Evolutionary conservation across 495 filamentous ascomycete genomes (phyloP).

Genomic region (Penicillium bialowiezense): DNA sequence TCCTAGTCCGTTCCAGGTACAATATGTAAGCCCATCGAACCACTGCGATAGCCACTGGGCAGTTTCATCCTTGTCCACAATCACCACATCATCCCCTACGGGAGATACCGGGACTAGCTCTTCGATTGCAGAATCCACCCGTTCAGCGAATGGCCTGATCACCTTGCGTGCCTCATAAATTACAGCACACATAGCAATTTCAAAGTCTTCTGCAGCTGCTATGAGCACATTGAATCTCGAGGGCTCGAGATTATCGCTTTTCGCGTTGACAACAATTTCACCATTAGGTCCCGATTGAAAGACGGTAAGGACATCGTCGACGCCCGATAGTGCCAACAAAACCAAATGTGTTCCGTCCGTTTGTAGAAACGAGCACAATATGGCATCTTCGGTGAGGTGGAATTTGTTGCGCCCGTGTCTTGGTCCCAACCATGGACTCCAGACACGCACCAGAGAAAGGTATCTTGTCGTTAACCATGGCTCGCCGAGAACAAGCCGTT

Average conservation of each 20-base stretch:
- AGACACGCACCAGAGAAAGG: conserved; percentile 77
- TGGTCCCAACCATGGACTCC: conserved; percentile 83
- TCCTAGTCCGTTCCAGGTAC: conserved; percentile 93
- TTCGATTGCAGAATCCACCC: background rate
- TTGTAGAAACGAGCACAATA: conserved; percentile 79
- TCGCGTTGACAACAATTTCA: conserved; percentile 62
- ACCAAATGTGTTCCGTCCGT: conserved; percentile 73
- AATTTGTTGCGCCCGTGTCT: conserved; percentile 72
- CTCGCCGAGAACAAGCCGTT: conserved; percentile 57
- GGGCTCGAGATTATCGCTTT: conserved; percentile 61
- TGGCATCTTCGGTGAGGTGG: conserved; percentile 66
- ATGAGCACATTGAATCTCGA: conserved; percentile 64
- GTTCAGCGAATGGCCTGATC: conserved; percentile 38
- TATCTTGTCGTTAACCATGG: conserved; percentile 59
- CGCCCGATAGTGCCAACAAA: conserved; percentile 75
- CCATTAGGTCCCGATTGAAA: conserved; percentile 66
- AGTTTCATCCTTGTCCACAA: conserved; percentile 45
- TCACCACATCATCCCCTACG: conserved; percentile 33
- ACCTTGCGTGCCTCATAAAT: conserved; percentile 83
- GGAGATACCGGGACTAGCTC: conserved; percentile 30
- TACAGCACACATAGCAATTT: conserved; percentile 72
- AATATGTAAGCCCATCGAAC: conserved; percentile 81
- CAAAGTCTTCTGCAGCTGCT: conserved; percentile 71
- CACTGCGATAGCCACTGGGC: conserved; percentile 79
- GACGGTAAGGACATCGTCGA: conserved; percentile 67